Evolutionary conservation across 164 flowering plant species (phyloP).

Genomic region (Santalum album): DNA sequence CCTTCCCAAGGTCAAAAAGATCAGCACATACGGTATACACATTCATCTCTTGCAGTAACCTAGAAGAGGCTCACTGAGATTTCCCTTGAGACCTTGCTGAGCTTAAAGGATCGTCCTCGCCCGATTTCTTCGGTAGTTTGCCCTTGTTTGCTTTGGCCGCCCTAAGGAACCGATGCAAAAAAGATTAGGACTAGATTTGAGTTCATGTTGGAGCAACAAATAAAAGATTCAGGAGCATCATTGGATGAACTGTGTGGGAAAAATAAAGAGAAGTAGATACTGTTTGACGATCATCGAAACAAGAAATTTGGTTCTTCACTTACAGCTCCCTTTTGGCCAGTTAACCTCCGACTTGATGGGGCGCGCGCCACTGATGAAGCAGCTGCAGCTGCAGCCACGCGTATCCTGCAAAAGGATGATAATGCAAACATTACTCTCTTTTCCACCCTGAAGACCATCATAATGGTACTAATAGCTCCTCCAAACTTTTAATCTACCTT

Average conservation of each 20-base stretch:
- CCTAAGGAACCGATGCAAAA: constrained; percentile 24
- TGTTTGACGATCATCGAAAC: no score
- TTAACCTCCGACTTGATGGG: constrained; percentile 59
- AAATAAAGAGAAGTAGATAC: not conserved
- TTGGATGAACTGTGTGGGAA: not conserved
- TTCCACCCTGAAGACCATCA: no score
- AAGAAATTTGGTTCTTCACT: constrained; percentile 18
- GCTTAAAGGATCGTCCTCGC: constrained; percentile 31
- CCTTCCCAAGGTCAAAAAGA: no score
- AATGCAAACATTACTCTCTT: no score
- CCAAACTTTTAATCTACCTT: constrained; percentile 43
- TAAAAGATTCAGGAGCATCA: not conserved
- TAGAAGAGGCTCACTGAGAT: constrained; percentile 25
- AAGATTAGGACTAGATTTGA: no score
- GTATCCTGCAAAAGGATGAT: constrained; percentile 39
- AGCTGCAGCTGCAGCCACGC: constrained; percentile 84
- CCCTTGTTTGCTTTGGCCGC: constrained; percentile 43
- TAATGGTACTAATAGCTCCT: no score
- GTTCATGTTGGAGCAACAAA: not conserved
- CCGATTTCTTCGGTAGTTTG: constrained; percentile 31
- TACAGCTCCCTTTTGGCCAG: constrained; percentile 40
- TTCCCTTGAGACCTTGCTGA: constrained; percentile 10
- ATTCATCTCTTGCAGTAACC: constrained; percentile 18
- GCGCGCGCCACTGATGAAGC: constrained; percentile 75
- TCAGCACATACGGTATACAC: no score